phyloP scores from a whole-genome alignment of 495 filamentous ascomycete species.

The Filosporella fistucella region DNA sequence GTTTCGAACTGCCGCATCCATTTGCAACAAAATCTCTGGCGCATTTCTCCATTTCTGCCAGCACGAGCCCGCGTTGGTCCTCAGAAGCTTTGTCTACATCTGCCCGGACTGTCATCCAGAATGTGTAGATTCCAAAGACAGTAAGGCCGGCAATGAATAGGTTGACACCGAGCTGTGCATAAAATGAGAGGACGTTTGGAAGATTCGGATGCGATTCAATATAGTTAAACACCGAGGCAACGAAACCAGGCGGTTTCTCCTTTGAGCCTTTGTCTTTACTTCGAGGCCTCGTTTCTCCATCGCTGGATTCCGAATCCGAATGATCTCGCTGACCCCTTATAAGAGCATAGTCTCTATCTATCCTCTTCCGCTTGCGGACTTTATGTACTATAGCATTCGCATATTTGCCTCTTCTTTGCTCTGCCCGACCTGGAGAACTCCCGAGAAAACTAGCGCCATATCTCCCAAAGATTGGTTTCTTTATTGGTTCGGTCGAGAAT shows the following conservation, averaged over 20 bases:
- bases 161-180: constrained; percentile 79
- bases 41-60: constrained; percentile 70
- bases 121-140: constrained; percentile 65
- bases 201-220: constrained; percentile 77
- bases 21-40: constrained; percentile 67
- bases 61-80: constrained; percentile 54
- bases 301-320: constrained; percentile 57
- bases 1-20: constrained; percentile 51
- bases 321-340: constrained; percentile 38
- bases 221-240: constrained; percentile 58
- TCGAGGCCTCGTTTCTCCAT: constrained; percentile 30
- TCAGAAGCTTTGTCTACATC: constrained; percentile 73
- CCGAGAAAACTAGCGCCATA: constrained; percentile 35
- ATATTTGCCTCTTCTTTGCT: constrained; percentile 47
- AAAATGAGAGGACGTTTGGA: constrained; percentile 82
- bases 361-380: constrained; percentile 49
- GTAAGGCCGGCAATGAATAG: constrained; percentile 60
- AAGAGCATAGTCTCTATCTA: constrained; percentile 37
- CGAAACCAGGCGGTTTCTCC: constrained; percentile 29
- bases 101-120: constrained; percentile 63
- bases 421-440: constrained; percentile 48
- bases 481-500: constrained; percentile 34
- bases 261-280: constrained; percentile 21
- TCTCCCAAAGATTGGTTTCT: constrained; percentile 44
- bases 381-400: constrained; percentile 46